Conservation (phyloP, 495 filamentous ascomycete genomes). For the Glutinoglossum americanum region DNA sequence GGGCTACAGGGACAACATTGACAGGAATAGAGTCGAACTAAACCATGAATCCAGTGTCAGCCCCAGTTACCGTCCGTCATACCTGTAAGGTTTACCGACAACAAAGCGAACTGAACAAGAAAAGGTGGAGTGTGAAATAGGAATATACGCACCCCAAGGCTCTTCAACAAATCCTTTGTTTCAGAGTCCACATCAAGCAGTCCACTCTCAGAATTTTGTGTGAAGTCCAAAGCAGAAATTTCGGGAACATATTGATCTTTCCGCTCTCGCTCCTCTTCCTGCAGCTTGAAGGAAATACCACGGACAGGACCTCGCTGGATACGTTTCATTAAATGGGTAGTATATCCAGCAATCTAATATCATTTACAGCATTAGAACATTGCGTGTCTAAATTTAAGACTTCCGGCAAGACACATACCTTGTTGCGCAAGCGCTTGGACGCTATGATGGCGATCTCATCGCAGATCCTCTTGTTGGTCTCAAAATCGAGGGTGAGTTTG, state of each 20-base stretch:
- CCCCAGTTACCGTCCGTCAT: not conserved
- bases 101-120: not conserved
- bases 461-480: conserved; percentile 99
- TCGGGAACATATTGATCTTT: conserved; percentile 99
- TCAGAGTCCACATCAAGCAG: conserved; percentile 87
- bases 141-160: conserved; percentile 46
- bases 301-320: conserved; percentile 98
- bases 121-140: not conserved
- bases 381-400: too few species aligned
- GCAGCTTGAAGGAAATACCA: conserved; percentile 99
- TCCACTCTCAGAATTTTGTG: conserved; percentile 71
- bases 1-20: conserved; percentile 73
- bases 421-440: conserved; percentile 94
- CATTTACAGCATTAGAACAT: not conserved
- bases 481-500: conserved; percentile 96
- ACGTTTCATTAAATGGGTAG: conserved; percentile 94
- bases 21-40: conserved; percentile 95
- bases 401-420: conserved; percentile 30
- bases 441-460: conserved; percentile 99
- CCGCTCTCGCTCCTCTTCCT: conserved; percentile 98
- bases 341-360: conserved; percentile 85
- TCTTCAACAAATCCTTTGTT: conserved; percentile 97
- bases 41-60: conserved; percentile 2
- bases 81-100: not conserved
- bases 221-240: conserved; percentile 93